Base-by-base conservation (phyloP, 768 basidiomycete species). In the Tulasnella sp. region DNA sequence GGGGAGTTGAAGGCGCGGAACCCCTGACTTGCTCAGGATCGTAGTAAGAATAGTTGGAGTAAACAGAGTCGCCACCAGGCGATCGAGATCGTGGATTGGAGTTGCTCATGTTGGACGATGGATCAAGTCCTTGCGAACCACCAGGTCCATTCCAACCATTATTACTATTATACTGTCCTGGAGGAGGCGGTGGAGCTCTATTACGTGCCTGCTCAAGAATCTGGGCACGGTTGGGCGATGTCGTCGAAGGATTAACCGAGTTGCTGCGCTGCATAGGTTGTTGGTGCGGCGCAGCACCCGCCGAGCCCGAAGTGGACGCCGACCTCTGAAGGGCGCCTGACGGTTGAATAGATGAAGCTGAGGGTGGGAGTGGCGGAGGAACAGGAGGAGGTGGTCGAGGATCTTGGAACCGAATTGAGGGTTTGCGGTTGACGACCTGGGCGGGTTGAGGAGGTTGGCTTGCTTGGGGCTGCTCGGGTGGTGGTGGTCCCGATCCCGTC, bases 41-140 rank as follows among this genome's bases (percentile, higher is more conserved):
- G 79, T 92, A 92, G 82, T 88, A 92, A 5, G 91, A 92, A 81
- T 92, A 92, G 18, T 84, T 83, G 26, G 91, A 91, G 83, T 92
- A 92, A 23, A 91, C 35, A 23, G 78, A 79, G 26, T 61, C 57
- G 15, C 77, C 55, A n/a, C 23, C n/a, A 16, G 73, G 51, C 5
- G 73, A 57, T 23, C 35, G n/a, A 29, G 73, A 48, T 46, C 35
- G 13, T 7, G 73, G 16, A 42, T 74, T 35, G 72, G 69, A 70
- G 69, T 70, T 15, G 20, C 32, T 9, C 32, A 32, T 70, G n/a
- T 70, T 70, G 69, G 32, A 18, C n/a, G n/a, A 35, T n/a, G 20
- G 16, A 35, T 46, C 35, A 11, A n/a, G n/a, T 1, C 23, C 16
- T 29, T 61, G 57, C 57, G 23, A 61, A 29, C 23, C 57, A 61